These are phyloP conservation scores for Neocucurbitaria cava DNA, from an alignment of 2,329 filamentous ascomycete genomes.

Conservation along the genomic window DNA sequence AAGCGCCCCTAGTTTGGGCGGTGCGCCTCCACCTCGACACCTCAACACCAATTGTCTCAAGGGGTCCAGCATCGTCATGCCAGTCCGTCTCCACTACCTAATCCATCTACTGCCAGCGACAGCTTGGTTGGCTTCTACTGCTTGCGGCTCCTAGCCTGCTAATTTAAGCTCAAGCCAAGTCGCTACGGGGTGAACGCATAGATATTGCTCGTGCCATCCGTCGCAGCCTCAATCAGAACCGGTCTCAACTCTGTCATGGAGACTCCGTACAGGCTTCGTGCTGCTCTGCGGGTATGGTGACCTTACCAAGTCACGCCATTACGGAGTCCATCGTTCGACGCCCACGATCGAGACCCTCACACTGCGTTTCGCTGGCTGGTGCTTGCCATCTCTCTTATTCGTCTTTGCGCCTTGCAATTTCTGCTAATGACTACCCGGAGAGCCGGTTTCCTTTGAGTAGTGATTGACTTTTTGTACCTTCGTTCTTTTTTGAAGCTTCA, in stretches of 20 bases:
- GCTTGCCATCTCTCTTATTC: slow-evolving; percentile 34
- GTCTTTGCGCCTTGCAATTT: slow-evolving; percentile 21
- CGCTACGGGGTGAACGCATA: slow-evolving; percentile 36
- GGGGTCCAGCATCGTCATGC: slow-evolving; percentile 39
- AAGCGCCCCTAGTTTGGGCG: slow-evolving; percentile 38
- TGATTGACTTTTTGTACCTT: slow-evolving; percentile 31
- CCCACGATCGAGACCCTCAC: slow-evolving; percentile 20
- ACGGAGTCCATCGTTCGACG: slow-evolving; percentile 19
- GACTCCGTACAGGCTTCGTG: slow-evolving; percentile 33
- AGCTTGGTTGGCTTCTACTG: slow-evolving; percentile 34
- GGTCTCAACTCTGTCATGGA: slow-evolving; percentile 43
- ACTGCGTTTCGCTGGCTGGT: slow-evolving; percentile 22
- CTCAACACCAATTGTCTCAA: slow-evolving; percentile 51
- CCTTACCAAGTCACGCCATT: slow-evolving; percentile 41
- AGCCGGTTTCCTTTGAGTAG: slow-evolving; percentile 36
- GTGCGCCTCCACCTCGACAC: slow-evolving; percentile 24
- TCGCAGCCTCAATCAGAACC: slow-evolving; percentile 42
- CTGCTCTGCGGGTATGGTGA: slow-evolving; percentile 37
- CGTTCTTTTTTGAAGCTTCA: slow-evolving; percentile 33
- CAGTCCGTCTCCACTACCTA: slow-evolving; percentile 15
- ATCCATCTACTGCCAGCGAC: slow-evolving; percentile 18
- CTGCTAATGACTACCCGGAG: slow-evolving; percentile 39
- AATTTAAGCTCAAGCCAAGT: slow-evolving; percentile 28
- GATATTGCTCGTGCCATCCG: slow-evolving; percentile 30
- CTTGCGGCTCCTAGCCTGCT: slow-evolving; percentile 21